Base-by-base conservation (phyloP, 192 early-diverging fungal species). In the Glomus cerebriforme region DNA sequence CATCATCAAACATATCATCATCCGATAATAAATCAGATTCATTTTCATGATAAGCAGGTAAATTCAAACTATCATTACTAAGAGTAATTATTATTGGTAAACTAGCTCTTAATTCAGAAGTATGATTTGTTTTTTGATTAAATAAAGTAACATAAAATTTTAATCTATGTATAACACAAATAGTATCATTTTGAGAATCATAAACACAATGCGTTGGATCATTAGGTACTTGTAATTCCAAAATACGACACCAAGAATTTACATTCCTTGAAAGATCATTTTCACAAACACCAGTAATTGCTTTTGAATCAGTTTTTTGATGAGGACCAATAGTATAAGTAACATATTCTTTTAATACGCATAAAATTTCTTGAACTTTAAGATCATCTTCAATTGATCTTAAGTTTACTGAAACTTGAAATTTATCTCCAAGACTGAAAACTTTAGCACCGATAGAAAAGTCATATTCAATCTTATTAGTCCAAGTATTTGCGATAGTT, bases 341-440 rank as follows among this genome's bases (percentile, higher is more conserved):
- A 29, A 83, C 73, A 58, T 88, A 90, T 80, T 92, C 91, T 32
- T 88, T 90, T 65, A 92, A 79, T 9, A 82, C 69, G 59, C 84
- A 85, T n/a, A 83, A 82, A 7, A 88, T 80, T 2, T 84, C 64
- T 24, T 84, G 71, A 3, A 90, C 79, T 54, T 70, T 81, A 19
- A 92, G 26, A 4, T 82, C 80, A 72, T 87, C 80, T 49, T 64
- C 17, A 17, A 83, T 81, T 29, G 89, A 87, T 29, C 77, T 83
- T 2, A 92, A 71, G 39, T 81, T 78, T 15, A 91, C 80, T 4
- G 77, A 64, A 2, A 88, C 72, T 17, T 86, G 83, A 32, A 92
- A 86, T 8, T 83, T 68, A 34, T 91, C 87, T 39, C 85, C 88
- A 35, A 90, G 84, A 59, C 81, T 84, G 59, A 85, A 87, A 17